Evolutionary conservation across 169 alveolate genomes (phyloP).

Genomic region (Plasmodium gonderi): DNA sequence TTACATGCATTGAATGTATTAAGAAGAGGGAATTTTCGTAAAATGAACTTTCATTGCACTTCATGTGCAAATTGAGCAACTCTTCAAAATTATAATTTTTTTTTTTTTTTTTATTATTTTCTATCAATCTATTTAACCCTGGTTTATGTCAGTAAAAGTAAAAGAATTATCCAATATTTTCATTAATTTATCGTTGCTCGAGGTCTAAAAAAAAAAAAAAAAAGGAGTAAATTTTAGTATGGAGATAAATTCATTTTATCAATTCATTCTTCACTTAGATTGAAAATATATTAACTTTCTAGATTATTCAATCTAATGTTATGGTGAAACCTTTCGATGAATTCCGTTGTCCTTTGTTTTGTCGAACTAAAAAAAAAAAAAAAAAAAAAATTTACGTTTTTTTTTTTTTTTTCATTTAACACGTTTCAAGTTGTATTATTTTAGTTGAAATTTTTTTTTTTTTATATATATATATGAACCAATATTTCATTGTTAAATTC

Average conservation of each 20-base stretch:
- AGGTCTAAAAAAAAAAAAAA: slow-evolving; percentile 41
- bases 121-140: slow-evolving; percentile 22
- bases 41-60: neutral
- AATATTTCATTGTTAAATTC: slow-evolving; percentile 51
- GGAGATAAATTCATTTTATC: neutral
- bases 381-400: neutral
- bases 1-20: neutral
- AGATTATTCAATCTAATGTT: neutral
- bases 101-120: neutral
- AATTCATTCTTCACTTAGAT: too few relatives aligned
- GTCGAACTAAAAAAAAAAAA: slow-evolving; percentile 27
- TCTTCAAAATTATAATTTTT: neutral
- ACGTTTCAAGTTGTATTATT: neutral
- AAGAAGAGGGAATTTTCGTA: neutral
- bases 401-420: neutral
- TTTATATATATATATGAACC: slow-evolving; percentile 12
- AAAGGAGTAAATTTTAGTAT: neutral
- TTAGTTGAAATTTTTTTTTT: neutral
- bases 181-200: slow-evolving; percentile 54
- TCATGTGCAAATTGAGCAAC: neutral
- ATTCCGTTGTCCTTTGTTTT: slow-evolving; percentile 56
- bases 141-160: slow-evolving; percentile 45
- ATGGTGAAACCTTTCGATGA: slow-evolving; percentile 61
- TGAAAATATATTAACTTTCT: neutral
- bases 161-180: slow-evolving; percentile 34